These are phyloP conservation scores for Xylaria polymorpha DNA, from an alignment of 2,329 filamentous ascomycete species.

Conservation along the genomic window DNA sequence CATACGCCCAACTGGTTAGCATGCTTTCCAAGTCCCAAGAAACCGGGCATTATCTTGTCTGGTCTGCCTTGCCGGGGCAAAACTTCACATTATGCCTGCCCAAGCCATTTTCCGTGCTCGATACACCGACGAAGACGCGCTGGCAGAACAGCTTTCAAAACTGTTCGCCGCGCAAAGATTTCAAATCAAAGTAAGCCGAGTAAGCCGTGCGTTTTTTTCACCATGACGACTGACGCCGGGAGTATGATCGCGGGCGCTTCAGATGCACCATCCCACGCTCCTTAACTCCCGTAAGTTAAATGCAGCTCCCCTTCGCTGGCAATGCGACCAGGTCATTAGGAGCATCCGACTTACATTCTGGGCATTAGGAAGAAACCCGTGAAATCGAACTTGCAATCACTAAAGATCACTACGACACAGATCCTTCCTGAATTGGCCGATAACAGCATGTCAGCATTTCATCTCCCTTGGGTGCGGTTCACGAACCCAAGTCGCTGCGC, in stretches of 20 bases:
- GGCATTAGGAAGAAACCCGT: slow-evolving; percentile 4
- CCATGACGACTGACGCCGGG: not conserved
- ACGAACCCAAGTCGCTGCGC: not conserved
- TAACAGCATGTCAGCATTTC: not conserved
- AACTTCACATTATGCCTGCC: slow-evolving; percentile 8
- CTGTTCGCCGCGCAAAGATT: not conserved
- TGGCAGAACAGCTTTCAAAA: slow-evolving; percentile 4
- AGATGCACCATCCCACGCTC: slow-evolving; percentile 24
- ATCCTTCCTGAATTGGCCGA: not conserved
- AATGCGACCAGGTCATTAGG: not conserved
- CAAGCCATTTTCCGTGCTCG: slow-evolving; percentile 21
- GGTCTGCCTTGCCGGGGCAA: too few species aligned
- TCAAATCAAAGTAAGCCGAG: slow-evolving; percentile 14
- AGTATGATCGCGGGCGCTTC: slow-evolving; percentile 27
- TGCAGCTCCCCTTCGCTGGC: too few species aligned
- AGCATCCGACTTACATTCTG: not conserved
- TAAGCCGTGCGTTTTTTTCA: not conserved
- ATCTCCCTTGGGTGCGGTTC: too few species aligned
- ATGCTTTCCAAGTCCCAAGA: not conserved
- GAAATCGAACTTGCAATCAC: slow-evolving; percentile 17
- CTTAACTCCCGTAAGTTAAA: slow-evolving; percentile 15
- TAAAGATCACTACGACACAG: slow-evolving; percentile 8
- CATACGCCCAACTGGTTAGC: not conserved
- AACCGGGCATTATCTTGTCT: not conserved
- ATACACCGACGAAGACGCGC: slow-evolving; percentile 23